Percentiles rank a stretch among this genome's conserved stretches.
Evolutionary conservation across 2,329 filamentous ascomycete genomes (phyloP).

Genomic region (Blumeria hordei): DNA sequence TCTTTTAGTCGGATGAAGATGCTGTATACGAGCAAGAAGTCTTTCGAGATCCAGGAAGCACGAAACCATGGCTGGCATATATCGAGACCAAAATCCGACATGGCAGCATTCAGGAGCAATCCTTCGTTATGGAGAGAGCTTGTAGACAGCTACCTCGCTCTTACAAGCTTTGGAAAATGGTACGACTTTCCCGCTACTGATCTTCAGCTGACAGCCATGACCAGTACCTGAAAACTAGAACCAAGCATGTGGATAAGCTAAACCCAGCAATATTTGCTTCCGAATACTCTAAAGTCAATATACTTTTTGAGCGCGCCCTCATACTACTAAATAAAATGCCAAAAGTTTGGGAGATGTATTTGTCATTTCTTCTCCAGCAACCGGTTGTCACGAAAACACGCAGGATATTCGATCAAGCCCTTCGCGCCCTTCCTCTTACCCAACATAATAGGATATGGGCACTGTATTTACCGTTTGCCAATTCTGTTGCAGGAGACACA

Average conservation of each 20-base stretch:
- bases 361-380: constrained; percentile 71
- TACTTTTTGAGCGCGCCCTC: constrained; percentile 76
- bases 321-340: constrained; percentile 98
- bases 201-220: constrained; percentile 5
- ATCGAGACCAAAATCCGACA: constrained; percentile 75
- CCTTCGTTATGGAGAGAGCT: constrained; percentile 69
- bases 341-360: constrained; percentile 92
- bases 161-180: constrained; percentile 96
- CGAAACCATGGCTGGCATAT: constrained; percentile 90
- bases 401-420: constrained; percentile 71
- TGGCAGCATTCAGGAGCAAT: constrained; percentile 66
- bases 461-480: constrained; percentile 73
- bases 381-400: constrained; percentile 75
- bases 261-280: constrained; percentile 58
- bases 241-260: constrained; percentile 55
- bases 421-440: constrained; percentile 75
- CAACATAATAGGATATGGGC: constrained; percentile 94
- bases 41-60: constrained; percentile 57
- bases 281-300: constrained; percentile 85
- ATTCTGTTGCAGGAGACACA: constrained; percentile 70
- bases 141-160: constrained; percentile 76
- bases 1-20: constrained; percentile 54
- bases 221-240: constrained; percentile 67
- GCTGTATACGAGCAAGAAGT: constrained; percentile 93
- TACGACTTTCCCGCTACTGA: constrained; percentile 16